These are phyloP conservation scores for Penicillium antarcticum DNA, from an alignment of 495 filamentous ascomycete genomes.

Conservation along the genomic window DNA sequence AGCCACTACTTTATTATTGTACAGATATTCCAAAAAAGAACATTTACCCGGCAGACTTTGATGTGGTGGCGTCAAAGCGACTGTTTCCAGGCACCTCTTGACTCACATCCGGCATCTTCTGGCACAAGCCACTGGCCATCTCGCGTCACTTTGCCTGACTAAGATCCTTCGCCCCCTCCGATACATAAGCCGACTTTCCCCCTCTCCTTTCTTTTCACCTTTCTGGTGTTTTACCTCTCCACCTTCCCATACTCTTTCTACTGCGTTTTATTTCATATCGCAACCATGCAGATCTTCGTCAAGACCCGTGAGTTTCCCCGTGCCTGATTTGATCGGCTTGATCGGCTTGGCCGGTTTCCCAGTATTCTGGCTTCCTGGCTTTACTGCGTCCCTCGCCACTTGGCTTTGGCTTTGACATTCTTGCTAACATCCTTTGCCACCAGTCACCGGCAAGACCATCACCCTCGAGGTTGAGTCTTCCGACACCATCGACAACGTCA, in stretches of 20 bases:
- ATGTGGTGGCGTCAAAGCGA: slow-evolving; percentile 23
- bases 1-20: not conserved
- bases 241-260: slow-evolving; percentile 3
- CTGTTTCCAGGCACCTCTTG: slow-evolving; percentile 17
- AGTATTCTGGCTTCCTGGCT: not conserved
- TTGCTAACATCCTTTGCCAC: slow-evolving; percentile 13
- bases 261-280: slow-evolving; percentile 13
- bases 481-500: slow-evolving; percentile 98
- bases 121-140: slow-evolving; percentile 17
- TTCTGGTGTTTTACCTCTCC: slow-evolving; percentile 5
- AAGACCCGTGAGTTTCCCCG: slow-evolving; percentile 75
- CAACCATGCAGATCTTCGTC: slow-evolving; percentile 93
- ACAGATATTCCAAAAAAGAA: not conserved
- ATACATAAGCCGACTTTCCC: slow-evolving; percentile 26
- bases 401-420: slow-evolving; percentile 1
- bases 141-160: slow-evolving; percentile 30
- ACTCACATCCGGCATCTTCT: slow-evolving; percentile 24
- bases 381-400: not conserved
- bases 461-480: slow-evolving; percentile 98
- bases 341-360: too few species aligned
- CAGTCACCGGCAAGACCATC: slow-evolving; percentile 96
- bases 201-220: slow-evolving; percentile 8
- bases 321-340: not conserved
- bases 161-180: slow-evolving; percentile 37
- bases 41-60: not conserved